A percentile compares a stretch with the other conserved stretches of the same genome.
phyloP scores from a whole-genome alignment of 2,329 filamentous ascomycete genomes.

The Polytolypa hystricis region DNA sequence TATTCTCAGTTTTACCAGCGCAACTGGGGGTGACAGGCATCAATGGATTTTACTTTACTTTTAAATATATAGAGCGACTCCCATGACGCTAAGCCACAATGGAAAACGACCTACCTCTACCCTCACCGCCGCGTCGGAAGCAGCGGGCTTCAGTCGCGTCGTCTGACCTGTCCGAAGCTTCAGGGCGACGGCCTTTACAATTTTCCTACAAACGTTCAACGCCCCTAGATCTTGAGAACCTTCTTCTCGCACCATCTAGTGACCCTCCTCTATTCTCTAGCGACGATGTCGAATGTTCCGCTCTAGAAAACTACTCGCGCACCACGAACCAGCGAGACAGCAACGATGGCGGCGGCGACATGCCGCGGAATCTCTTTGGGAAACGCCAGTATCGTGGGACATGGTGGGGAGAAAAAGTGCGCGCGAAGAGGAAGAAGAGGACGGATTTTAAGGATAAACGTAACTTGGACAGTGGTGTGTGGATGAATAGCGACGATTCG shows the following conservation, averaged over 20 bases:
- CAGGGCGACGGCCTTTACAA: not conserved
- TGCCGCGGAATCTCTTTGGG: constrained; percentile 11
- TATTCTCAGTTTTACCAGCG: no score
- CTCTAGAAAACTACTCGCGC: constrained; percentile 35
- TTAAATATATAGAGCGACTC: no score
- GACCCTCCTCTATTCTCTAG: constrained; percentile 39
- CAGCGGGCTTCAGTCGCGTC: no score
- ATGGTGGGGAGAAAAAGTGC: constrained; percentile 33
- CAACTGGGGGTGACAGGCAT: no score
- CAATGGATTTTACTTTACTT: no score
- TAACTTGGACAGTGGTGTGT: constrained; percentile 36
- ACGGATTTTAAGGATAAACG: constrained; percentile 34
- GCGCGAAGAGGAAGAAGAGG: constrained; percentile 30
- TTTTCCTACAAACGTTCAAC: not conserved
- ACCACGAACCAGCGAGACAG: no score
- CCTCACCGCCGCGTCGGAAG: constrained; percentile 16
- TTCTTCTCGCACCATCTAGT: constrained; percentile 22
- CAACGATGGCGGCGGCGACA: constrained; percentile 12
- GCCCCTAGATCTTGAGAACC: not conserved
- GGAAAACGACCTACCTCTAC: constrained; percentile 29
- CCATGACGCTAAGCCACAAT: no score
- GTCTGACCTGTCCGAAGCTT: no score
- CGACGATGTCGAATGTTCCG: constrained; percentile 35
- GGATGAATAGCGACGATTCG: constrained; percentile 36
- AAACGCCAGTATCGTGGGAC: constrained; percentile 35